A percentile compares a stretch with the other conserved stretches of the same genome.
phyloP scores from a whole-genome alignment of 331 rosid species.

The Stylosanthes scabra region DNA sequence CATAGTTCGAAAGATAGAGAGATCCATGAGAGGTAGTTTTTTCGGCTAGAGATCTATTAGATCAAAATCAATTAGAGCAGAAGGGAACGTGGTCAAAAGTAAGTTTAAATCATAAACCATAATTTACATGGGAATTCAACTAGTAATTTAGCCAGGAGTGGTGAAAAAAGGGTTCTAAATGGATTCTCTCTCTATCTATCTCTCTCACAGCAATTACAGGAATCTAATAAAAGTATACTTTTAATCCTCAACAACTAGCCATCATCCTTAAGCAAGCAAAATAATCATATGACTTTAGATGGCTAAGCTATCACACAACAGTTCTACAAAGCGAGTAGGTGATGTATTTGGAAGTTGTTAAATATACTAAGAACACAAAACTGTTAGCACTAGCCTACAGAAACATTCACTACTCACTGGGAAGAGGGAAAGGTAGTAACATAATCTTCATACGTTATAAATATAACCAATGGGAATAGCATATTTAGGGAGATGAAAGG shows the following conservation, averaged over 20 bases:
- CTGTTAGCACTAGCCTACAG: slow-evolving; percentile 9
- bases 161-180: not conserved
- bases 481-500: not conserved
- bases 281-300: not conserved
- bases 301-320: slow-evolving; percentile 28
- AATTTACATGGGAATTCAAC: slow-evolving; percentile 21
- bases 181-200: not conserved
- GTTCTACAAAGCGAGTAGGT: slow-evolving; percentile 8
- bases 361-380: slow-evolving; percentile 8
- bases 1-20: not conserved
- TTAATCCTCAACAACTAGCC: slow-evolving; percentile 25
- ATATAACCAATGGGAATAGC: slow-evolving; percentile 17
- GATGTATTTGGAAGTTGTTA: slow-evolving; percentile 17
- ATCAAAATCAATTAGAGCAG: no score
- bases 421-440: slow-evolving; percentile 1
- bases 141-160: not conserved
- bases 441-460: slow-evolving; percentile 7
- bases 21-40: slow-evolving; percentile 1
- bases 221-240: not conserved
- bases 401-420: not conserved
- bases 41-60: slow-evolving; percentile 1
- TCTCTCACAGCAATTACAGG: not conserved
- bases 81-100: no score
- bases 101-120: slow-evolving; percentile 8
- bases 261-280: slow-evolving; percentile 2